phyloP scores from a whole-genome alignment of 805 yeast species.

The Candida coquimbonensis region DNA sequence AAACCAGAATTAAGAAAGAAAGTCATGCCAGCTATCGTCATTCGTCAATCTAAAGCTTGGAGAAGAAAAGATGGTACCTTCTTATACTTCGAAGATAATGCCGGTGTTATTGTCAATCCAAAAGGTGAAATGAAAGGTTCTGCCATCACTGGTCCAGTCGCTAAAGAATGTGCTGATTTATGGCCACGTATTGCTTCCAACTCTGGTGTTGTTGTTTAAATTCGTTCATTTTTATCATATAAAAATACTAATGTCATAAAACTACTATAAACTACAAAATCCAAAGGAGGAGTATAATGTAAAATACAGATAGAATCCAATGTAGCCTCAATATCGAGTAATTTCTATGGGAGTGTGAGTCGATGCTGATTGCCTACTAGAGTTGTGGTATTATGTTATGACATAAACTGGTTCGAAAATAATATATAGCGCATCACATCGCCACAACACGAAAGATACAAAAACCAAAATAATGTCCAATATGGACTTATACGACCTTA shows the following conservation, averaged over 20 bases:
- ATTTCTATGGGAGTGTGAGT: too few relatives aligned
- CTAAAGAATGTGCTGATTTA: constrained; percentile 99
- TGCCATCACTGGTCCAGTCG: constrained; percentile 99
- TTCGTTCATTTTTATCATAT: constrained; percentile 37
- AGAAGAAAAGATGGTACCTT: constrained; percentile 99
- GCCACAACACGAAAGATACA: neutral
- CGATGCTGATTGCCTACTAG: too few relatives aligned
- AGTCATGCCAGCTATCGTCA: constrained; percentile 99
- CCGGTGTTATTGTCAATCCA: constrained; percentile 99
- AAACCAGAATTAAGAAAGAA: constrained; percentile 99
- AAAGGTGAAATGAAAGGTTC: constrained; percentile 99
- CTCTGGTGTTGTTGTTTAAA: constrained; percentile 99
- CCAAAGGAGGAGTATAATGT: constrained; percentile 20
- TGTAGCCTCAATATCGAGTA: neutral
- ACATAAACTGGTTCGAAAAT: too few relatives aligned
- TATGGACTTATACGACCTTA: constrained; percentile 2
- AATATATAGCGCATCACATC: neutral
- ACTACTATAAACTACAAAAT: constrained; percentile 13
- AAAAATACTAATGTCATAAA: constrained; percentile 23
- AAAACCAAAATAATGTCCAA: constrained; percentile 1
- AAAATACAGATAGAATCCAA: constrained; percentile 10
- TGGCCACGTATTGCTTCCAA: constrained; percentile 99
- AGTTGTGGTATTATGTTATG: too few relatives aligned
- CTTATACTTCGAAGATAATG: constrained; percentile 99
- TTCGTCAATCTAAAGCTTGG: constrained; percentile 99